Percentiles rank a stretch among this genome's conserved stretches.
These are phyloP conservation scores for Penicillium odoratum DNA, from an alignment of 495 filamentous ascomycete genomes.

Conservation along the genomic window DNA sequence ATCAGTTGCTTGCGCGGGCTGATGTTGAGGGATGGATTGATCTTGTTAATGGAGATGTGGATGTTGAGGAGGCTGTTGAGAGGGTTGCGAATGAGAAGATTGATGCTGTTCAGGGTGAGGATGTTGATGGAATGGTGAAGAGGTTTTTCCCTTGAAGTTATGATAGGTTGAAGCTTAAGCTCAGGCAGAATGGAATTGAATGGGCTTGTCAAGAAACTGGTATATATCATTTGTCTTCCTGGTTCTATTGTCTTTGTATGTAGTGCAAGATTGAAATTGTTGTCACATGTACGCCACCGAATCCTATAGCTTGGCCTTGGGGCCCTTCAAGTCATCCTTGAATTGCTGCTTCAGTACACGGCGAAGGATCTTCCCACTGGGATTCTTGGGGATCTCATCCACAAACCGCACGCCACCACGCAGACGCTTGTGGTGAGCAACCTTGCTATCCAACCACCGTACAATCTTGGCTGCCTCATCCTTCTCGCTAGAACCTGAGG, in stretches of 20 bases:
- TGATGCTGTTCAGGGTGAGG: conserved; percentile 67
- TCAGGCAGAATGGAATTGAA: background rate
- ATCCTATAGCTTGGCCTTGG: conserved; percentile 45
- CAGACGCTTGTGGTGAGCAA: conserved; percentile 73
- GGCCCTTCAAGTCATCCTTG: conserved; percentile 40
- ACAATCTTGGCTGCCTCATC: conserved; percentile 62
- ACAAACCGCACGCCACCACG: conserved; percentile 82
- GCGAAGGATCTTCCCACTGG: conserved; percentile 85
- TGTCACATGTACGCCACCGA: no score
- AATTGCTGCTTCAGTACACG: conserved; percentile 61
- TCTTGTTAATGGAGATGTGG: conserved; percentile 59
- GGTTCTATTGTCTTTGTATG: no score
- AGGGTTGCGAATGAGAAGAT: conserved; percentile 61
- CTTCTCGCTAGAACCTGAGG: conserved; percentile 49
- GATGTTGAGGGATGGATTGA: conserved; percentile 63
- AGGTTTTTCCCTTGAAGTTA: conserved; percentile 33
- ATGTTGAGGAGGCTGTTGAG: conserved; percentile 61
- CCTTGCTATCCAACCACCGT: conserved; percentile 60
- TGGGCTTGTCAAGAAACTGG: background rate
- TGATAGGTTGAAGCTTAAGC: background rate
- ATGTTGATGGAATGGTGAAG: conserved; percentile 51
- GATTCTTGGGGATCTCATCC: conserved; percentile 80
- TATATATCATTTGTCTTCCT: no score
- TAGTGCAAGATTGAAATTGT: no score
- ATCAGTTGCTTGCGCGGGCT: conserved; percentile 59